These are phyloP conservation scores for Carex cristatella DNA, from an alignment of 176 grass and related monocot species.

Conservation along the genomic window DNA sequence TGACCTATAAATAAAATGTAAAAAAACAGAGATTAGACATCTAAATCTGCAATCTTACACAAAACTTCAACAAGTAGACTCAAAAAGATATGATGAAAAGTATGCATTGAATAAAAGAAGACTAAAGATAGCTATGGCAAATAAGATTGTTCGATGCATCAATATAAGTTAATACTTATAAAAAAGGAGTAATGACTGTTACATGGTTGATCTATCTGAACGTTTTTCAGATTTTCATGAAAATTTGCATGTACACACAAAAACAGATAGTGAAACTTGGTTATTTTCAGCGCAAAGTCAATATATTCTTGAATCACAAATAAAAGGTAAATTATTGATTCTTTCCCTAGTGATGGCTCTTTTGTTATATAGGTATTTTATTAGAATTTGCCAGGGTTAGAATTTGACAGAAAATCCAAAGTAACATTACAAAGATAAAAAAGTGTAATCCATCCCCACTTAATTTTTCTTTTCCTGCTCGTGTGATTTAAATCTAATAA, in stretches of 20 bases:
- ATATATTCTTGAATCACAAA: background rate
- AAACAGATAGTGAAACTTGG: background rate
- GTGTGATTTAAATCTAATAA: background rate
- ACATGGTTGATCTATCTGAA: too few species aligned
- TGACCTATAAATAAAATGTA: slow-evolving; percentile 49
- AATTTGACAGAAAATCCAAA: background rate
- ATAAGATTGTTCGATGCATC: background rate
- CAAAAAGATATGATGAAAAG: background rate
- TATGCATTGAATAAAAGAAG: background rate
- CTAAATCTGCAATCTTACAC: background rate
- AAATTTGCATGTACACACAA: too few species aligned
- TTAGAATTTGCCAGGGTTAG: background rate
- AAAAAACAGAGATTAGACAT: background rate
- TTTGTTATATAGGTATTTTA: background rate
- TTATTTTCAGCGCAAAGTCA: background rate
- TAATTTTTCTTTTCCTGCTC: background rate
- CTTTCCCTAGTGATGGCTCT: background rate
- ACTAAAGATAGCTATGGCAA: background rate
- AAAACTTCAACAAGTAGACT: background rate
- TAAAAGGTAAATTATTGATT: background rate
- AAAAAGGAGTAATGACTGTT: background rate
- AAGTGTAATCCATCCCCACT: background rate
- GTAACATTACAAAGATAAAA: background rate
- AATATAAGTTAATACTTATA: background rate
- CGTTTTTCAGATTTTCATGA: too few species aligned